Evolutionary conservation across 805 yeast genomes (phyloP).

Genomic region (Yamadazyma phyllophila): DNA sequence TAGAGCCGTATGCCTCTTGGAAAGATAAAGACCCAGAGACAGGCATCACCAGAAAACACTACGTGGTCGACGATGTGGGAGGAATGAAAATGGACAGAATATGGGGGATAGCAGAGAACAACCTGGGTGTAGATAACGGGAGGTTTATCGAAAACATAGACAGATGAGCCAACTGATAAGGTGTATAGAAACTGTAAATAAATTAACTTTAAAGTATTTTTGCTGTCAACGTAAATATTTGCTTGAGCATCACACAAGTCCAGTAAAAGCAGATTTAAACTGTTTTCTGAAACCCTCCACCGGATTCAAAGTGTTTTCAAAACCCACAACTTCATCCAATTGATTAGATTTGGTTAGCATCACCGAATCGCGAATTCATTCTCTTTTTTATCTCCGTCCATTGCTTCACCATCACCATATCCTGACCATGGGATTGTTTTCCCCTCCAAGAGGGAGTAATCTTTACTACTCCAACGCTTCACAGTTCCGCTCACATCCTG

Average conservation of each 20-base stretch:
- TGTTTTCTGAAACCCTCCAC: too few relatives aligned
- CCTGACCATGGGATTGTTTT: constrained; percentile 15
- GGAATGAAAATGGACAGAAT: constrained; percentile 81
- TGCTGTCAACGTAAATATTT: too few relatives aligned
- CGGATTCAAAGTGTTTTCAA: too few relatives aligned
- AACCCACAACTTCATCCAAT: too few relatives aligned
- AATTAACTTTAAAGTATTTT: too few relatives aligned
- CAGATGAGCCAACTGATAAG: neutral
- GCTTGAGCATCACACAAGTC: too few relatives aligned
- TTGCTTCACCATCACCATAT: neutral
- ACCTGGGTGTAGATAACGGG: constrained; percentile 67
- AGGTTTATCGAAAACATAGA: constrained; percentile 32
- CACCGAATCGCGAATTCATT: constrained; percentile 1
- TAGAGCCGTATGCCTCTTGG: constrained; percentile 36
- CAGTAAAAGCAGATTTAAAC: too few relatives aligned
- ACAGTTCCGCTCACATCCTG: constrained; percentile 15
- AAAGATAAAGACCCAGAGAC: constrained; percentile 36
- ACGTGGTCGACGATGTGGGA: constrained; percentile 71
- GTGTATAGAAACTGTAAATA: neutral
- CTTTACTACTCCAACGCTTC: constrained; percentile 9
- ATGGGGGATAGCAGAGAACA: constrained; percentile 77
- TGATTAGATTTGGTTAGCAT: neutral
- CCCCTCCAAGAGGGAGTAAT: constrained; percentile 11
- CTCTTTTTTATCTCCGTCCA: neutral
- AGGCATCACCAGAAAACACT: constrained; percentile 41